Evolutionary conservation across 2,329 filamentous ascomycete genomes (phyloP).

Genomic region (Colletotrichum spinosum): DNA sequence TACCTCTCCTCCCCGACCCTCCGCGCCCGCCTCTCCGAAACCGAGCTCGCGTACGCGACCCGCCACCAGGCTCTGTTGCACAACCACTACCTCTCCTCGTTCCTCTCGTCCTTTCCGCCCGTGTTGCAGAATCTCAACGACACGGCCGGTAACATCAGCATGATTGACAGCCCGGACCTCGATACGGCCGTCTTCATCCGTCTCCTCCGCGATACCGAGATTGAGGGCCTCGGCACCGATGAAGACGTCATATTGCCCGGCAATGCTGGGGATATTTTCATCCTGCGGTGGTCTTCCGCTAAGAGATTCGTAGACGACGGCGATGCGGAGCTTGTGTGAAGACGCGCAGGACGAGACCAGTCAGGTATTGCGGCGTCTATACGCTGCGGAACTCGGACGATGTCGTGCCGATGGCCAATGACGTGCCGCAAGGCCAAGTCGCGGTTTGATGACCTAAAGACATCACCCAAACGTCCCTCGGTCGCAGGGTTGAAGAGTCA

Average conservation of each 20-base stretch:
- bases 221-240: constrained; percentile 72
- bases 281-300: constrained; percentile 80
- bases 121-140: constrained; percentile 89
- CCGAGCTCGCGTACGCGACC: constrained; percentile 85
- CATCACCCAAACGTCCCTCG: too few species aligned
- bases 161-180: constrained; percentile 89
- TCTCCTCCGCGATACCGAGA: constrained; percentile 70
- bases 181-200: constrained; percentile 88
- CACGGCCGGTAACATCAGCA: constrained; percentile 87
- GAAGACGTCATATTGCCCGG: constrained; percentile 70
- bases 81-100: constrained; percentile 86
- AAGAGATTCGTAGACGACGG: constrained; percentile 68
- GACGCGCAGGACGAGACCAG: neutral
- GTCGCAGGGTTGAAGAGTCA: neutral
- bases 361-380: too few species aligned
- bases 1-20: constrained; percentile 71
- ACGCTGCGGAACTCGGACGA: too few species aligned
- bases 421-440: too few species aligned
- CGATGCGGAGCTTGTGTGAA: constrained; percentile 69
- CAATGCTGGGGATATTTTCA: constrained; percentile 72
- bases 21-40: constrained; percentile 74
- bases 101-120: constrained; percentile 84
- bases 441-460: too few species aligned
- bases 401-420: too few species aligned
- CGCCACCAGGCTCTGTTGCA: constrained; percentile 87